These are phyloP conservation scores for Tylopilus sp. DNA, from an alignment of 1,284 basidiomycete genomes.

Conservation along the genomic window DNA sequence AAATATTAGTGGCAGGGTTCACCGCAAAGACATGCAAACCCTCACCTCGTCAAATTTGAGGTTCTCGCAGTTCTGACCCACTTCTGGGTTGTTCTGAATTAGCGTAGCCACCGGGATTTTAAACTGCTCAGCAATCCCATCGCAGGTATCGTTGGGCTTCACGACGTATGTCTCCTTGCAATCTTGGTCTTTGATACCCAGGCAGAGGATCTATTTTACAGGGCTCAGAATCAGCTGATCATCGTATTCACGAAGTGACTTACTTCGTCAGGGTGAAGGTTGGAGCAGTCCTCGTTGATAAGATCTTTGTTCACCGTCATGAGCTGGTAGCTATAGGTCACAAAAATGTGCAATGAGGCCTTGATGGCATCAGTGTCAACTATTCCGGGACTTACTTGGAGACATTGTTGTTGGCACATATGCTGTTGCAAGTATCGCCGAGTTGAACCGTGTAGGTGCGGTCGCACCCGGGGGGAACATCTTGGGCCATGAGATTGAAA, in stretches of 20 bases:
- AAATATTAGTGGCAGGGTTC: too few relatives aligned
- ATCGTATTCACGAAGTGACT: background rate
- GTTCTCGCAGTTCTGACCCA: too few relatives aligned
- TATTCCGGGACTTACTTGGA: constrained; percentile 49
- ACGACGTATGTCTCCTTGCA: constrained; percentile 52
- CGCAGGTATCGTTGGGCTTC: constrained; percentile 51
- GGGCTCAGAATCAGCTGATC: background rate
- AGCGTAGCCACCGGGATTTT: too few relatives aligned
- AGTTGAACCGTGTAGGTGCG: constrained; percentile 42
- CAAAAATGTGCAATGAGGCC: constrained; percentile 1
- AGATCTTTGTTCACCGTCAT: constrained; percentile 46
- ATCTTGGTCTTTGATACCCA: constrained; percentile 53
- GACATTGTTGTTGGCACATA: constrained; percentile 52
- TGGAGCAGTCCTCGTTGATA: constrained; percentile 48
- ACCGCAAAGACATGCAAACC: too few relatives aligned
- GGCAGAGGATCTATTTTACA: constrained; percentile 49
- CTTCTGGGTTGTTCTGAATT: too few relatives aligned
- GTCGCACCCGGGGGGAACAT: constrained; percentile 43
- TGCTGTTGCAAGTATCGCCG: constrained; percentile 45
- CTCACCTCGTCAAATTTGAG: too few relatives aligned
- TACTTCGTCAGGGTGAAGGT: constrained; percentile 46
- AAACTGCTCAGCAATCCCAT: too few relatives aligned
- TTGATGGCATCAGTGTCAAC: background rate
- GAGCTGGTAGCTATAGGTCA: constrained; percentile 49
- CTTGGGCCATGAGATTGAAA: constrained; percentile 19